Base-by-base conservation (phyloP, 2,329 filamentous ascomycete species). In the Colletotrichum euphorbiae region DNA sequence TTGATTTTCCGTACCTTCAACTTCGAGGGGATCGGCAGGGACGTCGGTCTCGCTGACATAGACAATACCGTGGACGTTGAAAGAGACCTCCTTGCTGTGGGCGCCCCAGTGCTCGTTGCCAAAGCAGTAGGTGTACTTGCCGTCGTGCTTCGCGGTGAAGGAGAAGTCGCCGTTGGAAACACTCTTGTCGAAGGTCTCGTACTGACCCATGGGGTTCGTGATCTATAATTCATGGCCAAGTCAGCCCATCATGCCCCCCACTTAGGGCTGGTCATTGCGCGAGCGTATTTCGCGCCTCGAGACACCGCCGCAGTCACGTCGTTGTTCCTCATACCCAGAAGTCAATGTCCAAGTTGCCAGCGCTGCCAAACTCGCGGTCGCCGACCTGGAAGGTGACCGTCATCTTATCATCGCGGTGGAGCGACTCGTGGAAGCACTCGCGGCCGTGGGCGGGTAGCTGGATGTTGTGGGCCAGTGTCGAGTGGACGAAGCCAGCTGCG, bases 41-140 rank as follows among this genome's bases (percentile, higher is more conserved):
- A 91, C 87, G 75, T 98, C 95, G 69, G 88, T 85, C 80, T 98
- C 96, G 63, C 93, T 92, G 58, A 99, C 94, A 81, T 98, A 99
- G 77, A 99, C 95, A 72, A 99, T 93, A 74, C 96, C 96, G 82
- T 99, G 96, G 59, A 99, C 96, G 80, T 99, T 99, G 89, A 99
- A 99, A 64, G 93, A 97, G 61, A 99, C 95, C 81, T 99, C 96
- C 83, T 99, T 99, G 78, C 90, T 97, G 80, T 93, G 93, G 67
- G 94, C 94, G 67, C 93, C 93, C 94, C 95, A 99, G 80, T 96
- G 91, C 85, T 98, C 95, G 82, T 99, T 99, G 82, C 96, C 97
- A 84, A 99, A 99, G 89, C 96, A 99, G 89, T 99, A 99, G 66
- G 88, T 85, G 84, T 92, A 98, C 82, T 92, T 94, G 72, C 96